phyloP scores from a whole-genome alignment of 129 eudicot species.

The Calendula officinalis region DNA sequence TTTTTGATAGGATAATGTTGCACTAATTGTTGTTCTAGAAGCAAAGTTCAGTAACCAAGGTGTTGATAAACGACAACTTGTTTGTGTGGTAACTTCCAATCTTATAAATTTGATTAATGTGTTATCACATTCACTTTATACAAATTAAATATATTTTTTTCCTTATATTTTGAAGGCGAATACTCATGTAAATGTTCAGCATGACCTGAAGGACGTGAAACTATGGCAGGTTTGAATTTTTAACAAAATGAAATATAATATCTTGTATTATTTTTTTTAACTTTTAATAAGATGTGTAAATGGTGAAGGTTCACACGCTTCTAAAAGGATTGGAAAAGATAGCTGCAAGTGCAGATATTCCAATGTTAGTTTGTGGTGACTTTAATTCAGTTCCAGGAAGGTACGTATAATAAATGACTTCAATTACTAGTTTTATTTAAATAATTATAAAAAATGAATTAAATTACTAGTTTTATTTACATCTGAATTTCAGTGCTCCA shows the following conservation, averaged over 20 bases:
- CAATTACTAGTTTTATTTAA: neutral
- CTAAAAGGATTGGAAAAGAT: slow-evolving; percentile 56
- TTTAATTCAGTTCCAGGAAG: slow-evolving; percentile 57
- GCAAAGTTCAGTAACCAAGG: slow-evolving; percentile 91
- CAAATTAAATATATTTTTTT: neutral
- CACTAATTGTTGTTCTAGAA: slow-evolving; percentile 86
- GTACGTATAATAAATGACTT: neutral
- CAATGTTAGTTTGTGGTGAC: slow-evolving; percentile 56
- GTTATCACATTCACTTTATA: neutral
- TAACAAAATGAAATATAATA: neutral
- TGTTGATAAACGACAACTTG: slow-evolving; percentile 87
- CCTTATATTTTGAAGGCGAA: slow-evolving; percentile 53
- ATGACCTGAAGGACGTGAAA: slow-evolving; percentile 90
- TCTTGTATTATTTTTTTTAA: neutral
- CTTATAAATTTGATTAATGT: neutral
- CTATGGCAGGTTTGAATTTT: slow-evolving; percentile 78
- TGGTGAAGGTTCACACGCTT: slow-evolving; percentile 47
- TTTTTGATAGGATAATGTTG: slow-evolving; percentile 75
- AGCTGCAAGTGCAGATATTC: slow-evolving; percentile 56
- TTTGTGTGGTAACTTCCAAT: slow-evolving; percentile 75
- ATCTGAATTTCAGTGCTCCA: slow-evolving; percentile 57
- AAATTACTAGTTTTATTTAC: too few relatives aligned
- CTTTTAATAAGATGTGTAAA: neutral
- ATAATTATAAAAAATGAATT: neutral
- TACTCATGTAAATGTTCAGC: slow-evolving; percentile 89